These are phyloP conservation scores for Lepidium campestre DNA, from an alignment of 441 rosid genomes.

Conservation along the genomic window DNA sequence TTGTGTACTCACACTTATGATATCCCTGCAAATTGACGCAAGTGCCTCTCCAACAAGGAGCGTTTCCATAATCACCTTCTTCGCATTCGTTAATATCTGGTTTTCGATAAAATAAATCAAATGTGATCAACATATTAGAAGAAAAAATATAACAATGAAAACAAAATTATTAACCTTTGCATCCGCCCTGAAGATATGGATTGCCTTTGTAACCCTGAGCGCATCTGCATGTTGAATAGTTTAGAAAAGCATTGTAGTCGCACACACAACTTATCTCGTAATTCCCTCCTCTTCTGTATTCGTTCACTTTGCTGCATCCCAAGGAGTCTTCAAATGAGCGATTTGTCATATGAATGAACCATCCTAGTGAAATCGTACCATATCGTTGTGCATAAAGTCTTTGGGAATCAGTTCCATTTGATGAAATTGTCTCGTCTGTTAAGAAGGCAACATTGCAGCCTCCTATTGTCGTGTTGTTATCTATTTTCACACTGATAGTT, in stretches of 20 bases:
- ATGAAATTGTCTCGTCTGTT: not conserved
- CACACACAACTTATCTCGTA: too few relatives aligned
- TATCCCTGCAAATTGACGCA: not conserved
- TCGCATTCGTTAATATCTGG: slow-evolving; percentile 34
- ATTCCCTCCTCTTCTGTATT: not conserved
- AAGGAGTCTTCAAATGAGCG: not conserved
- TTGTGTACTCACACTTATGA: not conserved
- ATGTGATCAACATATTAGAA: not conserved
- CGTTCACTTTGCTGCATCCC: not conserved
- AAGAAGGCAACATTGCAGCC: slow-evolving; percentile 21
- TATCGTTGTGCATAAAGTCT: not conserved
- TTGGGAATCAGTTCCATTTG: not conserved
- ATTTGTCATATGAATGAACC: not conserved
- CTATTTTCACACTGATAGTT: not conserved
- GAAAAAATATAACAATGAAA: too few relatives aligned
- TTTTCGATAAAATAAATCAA: not conserved
- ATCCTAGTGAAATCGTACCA: not conserved
- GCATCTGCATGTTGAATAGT: slow-evolving; percentile 13
- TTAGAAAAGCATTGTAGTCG: not conserved
- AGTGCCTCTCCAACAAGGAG: not conserved
- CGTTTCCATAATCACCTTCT: too few relatives aligned
- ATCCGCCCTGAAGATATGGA: slow-evolving; percentile 20
- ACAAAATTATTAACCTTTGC: slow-evolving; percentile 14
- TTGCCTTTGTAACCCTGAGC: not conserved
- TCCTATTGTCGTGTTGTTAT: not conserved